phyloP scores from a whole-genome alignment of 2,329 filamentous ascomycete genomes.

The Colletotrichum sublineola region DNA sequence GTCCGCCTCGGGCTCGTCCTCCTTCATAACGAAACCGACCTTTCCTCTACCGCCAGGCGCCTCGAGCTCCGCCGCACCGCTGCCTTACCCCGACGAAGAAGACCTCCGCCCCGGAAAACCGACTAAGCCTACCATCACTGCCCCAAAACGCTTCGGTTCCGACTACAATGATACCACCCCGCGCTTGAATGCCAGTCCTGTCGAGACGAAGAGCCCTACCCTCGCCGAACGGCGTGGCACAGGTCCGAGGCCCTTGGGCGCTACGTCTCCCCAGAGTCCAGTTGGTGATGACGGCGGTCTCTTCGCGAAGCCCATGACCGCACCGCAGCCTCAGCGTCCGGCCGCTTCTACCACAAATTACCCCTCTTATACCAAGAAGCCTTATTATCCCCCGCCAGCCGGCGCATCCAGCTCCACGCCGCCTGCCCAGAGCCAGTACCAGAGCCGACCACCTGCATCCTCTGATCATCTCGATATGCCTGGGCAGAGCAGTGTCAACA shows the following conservation, averaged over 20 bases:
- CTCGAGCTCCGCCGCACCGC: slow-evolving; percentile 75
- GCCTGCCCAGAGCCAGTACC: slow-evolving; percentile 45
- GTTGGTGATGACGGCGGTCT: slow-evolving; percentile 82
- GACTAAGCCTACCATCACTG: slow-evolving; percentile 52
- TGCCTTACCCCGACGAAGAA: slow-evolving; percentile 82
- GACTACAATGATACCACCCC: slow-evolving; percentile 64
- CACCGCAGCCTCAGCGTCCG: slow-evolving; percentile 58
- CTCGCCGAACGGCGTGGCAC: slow-evolving; percentile 86
- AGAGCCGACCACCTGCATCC: slow-evolving; percentile 48
- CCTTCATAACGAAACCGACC: slow-evolving; percentile 64
- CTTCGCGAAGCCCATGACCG: slow-evolving; percentile 75
- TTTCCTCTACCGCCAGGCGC: slow-evolving; percentile 77
- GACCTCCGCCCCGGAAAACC: slow-evolving; percentile 61
- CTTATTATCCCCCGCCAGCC: slow-evolving; percentile 72
- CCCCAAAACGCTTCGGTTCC: slow-evolving; percentile 60
- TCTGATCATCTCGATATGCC: slow-evolving; percentile 55
- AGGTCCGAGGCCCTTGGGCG: slow-evolving; percentile 78
- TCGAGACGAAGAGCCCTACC: slow-evolving; percentile 71
- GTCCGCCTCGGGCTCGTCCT: slow-evolving; percentile 53
- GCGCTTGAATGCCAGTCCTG: slow-evolving; percentile 66
- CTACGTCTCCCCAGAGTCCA: slow-evolving; percentile 82
- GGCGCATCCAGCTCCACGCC: slow-evolving; percentile 41
- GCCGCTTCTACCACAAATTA: slow-evolving; percentile 58
- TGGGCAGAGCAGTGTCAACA: slow-evolving; percentile 66
- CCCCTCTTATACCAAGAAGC: slow-evolving; percentile 67